Percentiles rank a stretch among this genome's conserved stretches.
Conservation (phyloP, 345 rosid species). For the Clarkia xantiana region DNA sequence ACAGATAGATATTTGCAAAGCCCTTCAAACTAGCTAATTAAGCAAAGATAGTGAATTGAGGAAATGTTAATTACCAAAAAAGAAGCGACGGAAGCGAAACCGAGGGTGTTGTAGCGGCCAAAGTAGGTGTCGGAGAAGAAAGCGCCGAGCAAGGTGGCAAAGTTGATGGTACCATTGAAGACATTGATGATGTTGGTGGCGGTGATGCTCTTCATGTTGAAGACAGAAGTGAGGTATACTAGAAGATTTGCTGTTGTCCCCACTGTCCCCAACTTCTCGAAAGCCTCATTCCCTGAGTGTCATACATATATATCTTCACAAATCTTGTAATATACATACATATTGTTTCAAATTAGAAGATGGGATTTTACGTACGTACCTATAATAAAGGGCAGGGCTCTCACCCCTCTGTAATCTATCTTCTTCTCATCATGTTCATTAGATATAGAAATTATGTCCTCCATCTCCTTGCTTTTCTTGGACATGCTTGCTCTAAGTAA, state of each 20-base stretch:
- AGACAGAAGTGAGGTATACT: constrained; percentile 40
- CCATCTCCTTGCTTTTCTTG: background rate
- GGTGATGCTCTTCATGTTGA: constrained; percentile 56
- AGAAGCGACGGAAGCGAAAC: constrained; percentile 42
- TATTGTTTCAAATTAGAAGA: background rate
- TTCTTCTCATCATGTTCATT: constrained; percentile 1
- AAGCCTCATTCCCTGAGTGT: constrained; percentile 60
- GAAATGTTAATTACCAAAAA: constrained; percentile 33
- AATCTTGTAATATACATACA: background rate
- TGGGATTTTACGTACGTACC: constrained; percentile 2
- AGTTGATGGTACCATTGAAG: constrained; percentile 44
- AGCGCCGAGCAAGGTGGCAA: constrained; percentile 52
- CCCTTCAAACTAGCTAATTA: no score
- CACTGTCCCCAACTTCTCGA: constrained; percentile 54
- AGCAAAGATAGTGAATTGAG: no score
- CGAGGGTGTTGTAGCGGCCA: constrained; percentile 55
- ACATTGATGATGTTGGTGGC: constrained; percentile 44
- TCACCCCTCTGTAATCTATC: constrained; percentile 7
- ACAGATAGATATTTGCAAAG: no score
- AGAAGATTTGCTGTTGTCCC: constrained; percentile 38
- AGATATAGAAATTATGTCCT: no score
- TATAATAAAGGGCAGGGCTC: constrained; percentile 12
- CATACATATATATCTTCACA: background rate
- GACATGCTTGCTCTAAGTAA: no score
- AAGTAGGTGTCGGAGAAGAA: constrained; percentile 57